These are phyloP conservation scores for Spencermartinsiella ligniputridi DNA, from an alignment of 1,139 yeast species.

Conservation along the genomic window DNA sequence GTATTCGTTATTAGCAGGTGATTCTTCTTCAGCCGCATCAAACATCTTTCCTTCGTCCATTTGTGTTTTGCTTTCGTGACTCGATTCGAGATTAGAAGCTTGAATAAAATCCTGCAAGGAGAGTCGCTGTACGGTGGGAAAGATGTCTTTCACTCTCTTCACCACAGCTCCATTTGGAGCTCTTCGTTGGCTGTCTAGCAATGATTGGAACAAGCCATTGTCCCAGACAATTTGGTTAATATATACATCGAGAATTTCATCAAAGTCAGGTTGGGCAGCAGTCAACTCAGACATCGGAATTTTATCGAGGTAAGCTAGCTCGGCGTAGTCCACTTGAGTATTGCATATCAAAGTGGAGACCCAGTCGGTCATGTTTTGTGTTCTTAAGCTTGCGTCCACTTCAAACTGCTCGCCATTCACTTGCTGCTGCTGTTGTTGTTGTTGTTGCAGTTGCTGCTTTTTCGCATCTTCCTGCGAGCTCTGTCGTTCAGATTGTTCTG, in stretches of 20 bases:
- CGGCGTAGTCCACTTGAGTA: neutral
- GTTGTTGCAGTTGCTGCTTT: neutral
- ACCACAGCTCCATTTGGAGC: slow-evolving; percentile 18
- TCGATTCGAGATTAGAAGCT: slow-evolving; percentile 6
- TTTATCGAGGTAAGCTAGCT: slow-evolving; percentile 22
- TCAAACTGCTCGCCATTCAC: neutral
- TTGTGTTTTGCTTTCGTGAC: slow-evolving; percentile 1
- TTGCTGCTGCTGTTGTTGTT: neutral
- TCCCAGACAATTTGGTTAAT: slow-evolving; percentile 45
- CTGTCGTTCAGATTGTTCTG: slow-evolving; percentile 3
- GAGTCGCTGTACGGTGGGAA: slow-evolving; percentile 17
- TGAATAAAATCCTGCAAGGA: slow-evolving; percentile 20
- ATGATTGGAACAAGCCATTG: slow-evolving; percentile 24
- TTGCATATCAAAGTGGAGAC: neutral
- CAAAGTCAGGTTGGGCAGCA: neutral
- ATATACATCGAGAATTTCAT: neutral
- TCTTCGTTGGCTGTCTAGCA: slow-evolving; percentile 6
- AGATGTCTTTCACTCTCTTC: slow-evolving; percentile 13
- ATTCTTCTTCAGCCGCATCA: neutral
- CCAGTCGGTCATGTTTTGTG: slow-evolving; percentile 1
- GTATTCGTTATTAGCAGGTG: slow-evolving; percentile 5
- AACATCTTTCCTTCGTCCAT: neutral
- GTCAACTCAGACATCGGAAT: neutral
- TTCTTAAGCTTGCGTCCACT: neutral
- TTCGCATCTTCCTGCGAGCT: neutral